Base-by-base conservation (phyloP, 441 rosid species). In the Erodium trifolium region DNA sequence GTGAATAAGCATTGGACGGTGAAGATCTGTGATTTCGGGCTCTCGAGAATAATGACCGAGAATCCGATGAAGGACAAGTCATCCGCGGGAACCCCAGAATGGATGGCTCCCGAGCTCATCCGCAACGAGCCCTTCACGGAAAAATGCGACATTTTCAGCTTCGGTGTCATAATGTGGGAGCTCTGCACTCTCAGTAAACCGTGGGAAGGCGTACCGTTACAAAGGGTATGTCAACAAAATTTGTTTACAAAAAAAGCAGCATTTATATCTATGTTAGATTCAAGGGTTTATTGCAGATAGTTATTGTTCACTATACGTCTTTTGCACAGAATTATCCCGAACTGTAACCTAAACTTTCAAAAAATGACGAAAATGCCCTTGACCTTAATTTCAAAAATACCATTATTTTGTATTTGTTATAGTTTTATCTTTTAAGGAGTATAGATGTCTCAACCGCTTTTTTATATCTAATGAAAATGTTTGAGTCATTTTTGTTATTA, bases 61-160 rank as follows among this genome's bases (percentile, higher is more conserved):
- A 72, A 72, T 45, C 78, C 87, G 68, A 83, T 88, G 82, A 84
- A 81, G 76, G 98, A 89, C 78, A 71, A 89, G 16, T 85, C 92
- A 23, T 85, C 92, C 65, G 97, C 96, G 16, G 99, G 99, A 79
- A 94, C 99, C 43, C 98, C 97, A 1, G 97, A 90, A 75, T 94
- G 99, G 98, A 94, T 90, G 99, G 99, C 98, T 73, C 98, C 99
- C 11, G 98, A 90, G 68, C 98, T 95, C 37, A 87, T 92, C 65
- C 95, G 96, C 17, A 92, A 87, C 27, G 95, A 92, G 67, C 93
- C 97, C 35, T 92, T 95, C 80, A 84, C 92, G 11, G 96, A 87
- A 73, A 92, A 94, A 77, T 92, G 99, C 5, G 98, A 92, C 76
- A 90, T 90, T 77, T 94, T 92, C 78, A 92, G 97, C 81, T 81